A percentile compares a stretch with the other conserved stretches of the same genome.
Conservation (phyloP, 495 filamentous ascomycete species). For the Daldinia grandis region DNA sequence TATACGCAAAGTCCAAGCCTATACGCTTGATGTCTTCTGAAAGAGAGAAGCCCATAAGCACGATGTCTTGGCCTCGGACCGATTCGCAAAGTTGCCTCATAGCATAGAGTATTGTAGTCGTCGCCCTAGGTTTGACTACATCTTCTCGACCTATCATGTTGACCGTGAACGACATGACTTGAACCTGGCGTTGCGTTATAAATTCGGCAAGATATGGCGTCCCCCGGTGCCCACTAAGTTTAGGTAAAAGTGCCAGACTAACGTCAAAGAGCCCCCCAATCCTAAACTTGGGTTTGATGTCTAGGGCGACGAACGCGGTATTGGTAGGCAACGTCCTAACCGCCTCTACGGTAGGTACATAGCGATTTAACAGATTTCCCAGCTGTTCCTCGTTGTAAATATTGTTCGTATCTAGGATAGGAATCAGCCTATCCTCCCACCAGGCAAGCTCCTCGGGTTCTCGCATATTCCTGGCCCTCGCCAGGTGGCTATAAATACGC, state of each 20-base stretch:
- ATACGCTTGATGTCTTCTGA: slow-evolving; percentile 8
- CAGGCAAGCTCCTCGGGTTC: not conserved
- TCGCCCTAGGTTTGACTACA: not conserved
- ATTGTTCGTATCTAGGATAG: not conserved
- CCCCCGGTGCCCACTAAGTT: not conserved
- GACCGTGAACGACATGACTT: not conserved
- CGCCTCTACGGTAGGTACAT: slow-evolving; percentile 2
- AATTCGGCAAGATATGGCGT: not conserved
- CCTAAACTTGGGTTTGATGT: not conserved
- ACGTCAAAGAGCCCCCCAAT: not conserved
- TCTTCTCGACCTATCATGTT: not conserved
- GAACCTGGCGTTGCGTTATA: not conserved
- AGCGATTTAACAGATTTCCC: not conserved
- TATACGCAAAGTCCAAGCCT: not conserved
- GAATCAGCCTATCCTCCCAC: not conserved
- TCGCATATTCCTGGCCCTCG: not conserved
- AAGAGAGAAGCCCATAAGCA: slow-evolving; percentile 1
- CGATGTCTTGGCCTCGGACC: not conserved
- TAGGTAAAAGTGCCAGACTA: slow-evolving; percentile 16
- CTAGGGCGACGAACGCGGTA: slow-evolving; percentile 11
- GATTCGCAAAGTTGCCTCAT: not conserved
- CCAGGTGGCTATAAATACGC: not conserved
- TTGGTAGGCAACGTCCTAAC: not conserved
- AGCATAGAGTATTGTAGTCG: not conserved
- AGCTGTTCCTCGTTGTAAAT: not conserved